Conservation (phyloP, 192 early-diverging fungal genomes). For the Fimicolochytrium jonesii region DNA sequence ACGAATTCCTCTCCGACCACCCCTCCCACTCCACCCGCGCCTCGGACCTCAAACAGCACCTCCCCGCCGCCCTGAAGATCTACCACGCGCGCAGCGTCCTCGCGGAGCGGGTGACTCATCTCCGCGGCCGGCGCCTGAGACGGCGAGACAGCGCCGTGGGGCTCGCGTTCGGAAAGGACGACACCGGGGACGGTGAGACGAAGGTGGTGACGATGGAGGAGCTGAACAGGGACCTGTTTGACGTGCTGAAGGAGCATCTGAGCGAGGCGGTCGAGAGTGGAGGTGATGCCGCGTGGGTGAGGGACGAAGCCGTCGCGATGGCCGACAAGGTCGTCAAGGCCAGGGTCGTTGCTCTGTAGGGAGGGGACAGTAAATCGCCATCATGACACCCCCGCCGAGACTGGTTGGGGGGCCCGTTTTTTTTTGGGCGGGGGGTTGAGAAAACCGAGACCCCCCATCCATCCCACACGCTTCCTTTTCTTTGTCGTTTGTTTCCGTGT, state of each 20-base stretch:
- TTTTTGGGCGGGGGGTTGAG: too few species aligned
- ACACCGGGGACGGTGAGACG: background rate
- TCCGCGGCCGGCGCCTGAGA: background rate
- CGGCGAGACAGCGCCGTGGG: background rate
- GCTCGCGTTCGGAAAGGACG: background rate
- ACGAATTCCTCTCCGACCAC: conserved; percentile 36
- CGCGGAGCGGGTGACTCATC: background rate
- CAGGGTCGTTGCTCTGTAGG: too few species aligned
- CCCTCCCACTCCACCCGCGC: conserved; percentile 37
- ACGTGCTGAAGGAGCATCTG: conserved; percentile 9
- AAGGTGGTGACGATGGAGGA: conserved; percentile 20
- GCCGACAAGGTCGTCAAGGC: too few species aligned
- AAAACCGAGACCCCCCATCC: too few species aligned
- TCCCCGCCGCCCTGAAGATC: conserved; percentile 32
- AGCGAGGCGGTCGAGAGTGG: too few species aligned
- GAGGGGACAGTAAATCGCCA: too few species aligned
- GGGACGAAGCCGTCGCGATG: too few species aligned
- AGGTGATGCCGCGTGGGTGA: too few species aligned
- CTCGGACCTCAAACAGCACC: conserved; percentile 26
- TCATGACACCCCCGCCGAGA: too few species aligned
- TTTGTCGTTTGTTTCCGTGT: too few species aligned
- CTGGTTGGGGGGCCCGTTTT: too few species aligned
- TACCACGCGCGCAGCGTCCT: conserved; percentile 23
- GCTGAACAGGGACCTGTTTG: conserved; percentile 25
- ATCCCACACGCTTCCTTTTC: too few species aligned